A percentile compares a stretch with the other conserved stretches of the same genome.
These are phyloP conservation scores for Salix koriyanagi DNA, from an alignment of 345 rosid genomes.

Conservation along the genomic window DNA sequence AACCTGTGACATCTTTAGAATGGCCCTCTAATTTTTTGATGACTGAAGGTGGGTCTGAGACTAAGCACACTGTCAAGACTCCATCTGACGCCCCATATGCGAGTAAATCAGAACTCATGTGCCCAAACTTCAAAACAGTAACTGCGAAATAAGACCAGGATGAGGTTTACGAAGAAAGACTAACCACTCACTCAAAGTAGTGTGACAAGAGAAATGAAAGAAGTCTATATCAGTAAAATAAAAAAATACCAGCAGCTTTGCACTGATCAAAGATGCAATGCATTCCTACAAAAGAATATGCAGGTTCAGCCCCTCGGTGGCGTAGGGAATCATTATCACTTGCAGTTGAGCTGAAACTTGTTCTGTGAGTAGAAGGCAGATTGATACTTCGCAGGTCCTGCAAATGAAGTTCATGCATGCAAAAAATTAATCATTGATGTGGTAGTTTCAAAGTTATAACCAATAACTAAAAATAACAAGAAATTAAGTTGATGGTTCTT, in stretches of 20 bases:
- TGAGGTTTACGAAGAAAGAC: constrained; percentile 6
- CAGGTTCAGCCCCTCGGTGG: constrained; percentile 59
- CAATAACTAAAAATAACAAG: background rate
- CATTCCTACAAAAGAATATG: constrained; percentile 96
- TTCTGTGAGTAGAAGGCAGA: constrained; percentile 60
- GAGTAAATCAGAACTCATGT: constrained; percentile 86
- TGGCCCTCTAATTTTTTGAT: constrained; percentile 64
- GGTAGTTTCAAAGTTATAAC: background rate
- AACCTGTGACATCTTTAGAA: constrained; percentile 98
- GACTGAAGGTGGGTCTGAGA: constrained; percentile 69
- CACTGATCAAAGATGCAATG: constrained; percentile 93
- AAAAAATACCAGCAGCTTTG: constrained; percentile 74
- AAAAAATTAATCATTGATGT: background rate
- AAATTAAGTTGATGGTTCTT: background rate
- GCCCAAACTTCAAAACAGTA: constrained; percentile 93
- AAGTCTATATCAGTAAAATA: background rate
- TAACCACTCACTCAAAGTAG: constrained; percentile 3
- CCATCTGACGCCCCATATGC: constrained; percentile 98
- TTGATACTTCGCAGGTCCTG: constrained; percentile 68
- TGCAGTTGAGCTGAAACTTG: constrained; percentile 71
- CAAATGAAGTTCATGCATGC: constrained; percentile 15
- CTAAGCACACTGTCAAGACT: constrained; percentile 71
- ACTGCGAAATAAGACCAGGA: constrained; percentile 48
- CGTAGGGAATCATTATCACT: constrained; percentile 69
- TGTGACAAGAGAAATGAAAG: background rate